Conservation (phyloP, 345 rosid genomes). For the Nephelium lappaceum region DNA sequence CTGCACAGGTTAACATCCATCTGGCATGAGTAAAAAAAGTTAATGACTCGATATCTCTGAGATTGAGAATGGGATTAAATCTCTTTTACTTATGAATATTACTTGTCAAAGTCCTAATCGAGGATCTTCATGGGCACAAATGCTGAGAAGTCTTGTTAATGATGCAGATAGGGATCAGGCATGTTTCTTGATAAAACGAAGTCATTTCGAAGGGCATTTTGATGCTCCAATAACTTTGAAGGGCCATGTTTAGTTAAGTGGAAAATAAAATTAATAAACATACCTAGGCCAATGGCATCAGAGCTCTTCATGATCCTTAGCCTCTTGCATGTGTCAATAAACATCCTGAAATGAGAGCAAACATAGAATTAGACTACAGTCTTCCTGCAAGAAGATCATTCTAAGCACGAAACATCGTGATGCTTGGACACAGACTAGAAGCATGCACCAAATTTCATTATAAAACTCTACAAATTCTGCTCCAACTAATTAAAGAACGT, state of each 20-base stretch:
- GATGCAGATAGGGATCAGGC: background rate
- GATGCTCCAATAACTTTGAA: background rate
- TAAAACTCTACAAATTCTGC: background rate
- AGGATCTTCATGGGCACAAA: background rate
- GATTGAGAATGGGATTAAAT: background rate
- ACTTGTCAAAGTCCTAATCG: background rate
- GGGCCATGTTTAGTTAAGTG: background rate
- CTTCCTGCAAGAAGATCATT: background rate
- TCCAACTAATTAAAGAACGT: background rate
- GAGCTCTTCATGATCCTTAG: conserved; percentile 73
- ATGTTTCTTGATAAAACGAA: background rate
- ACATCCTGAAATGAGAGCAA: conserved; percentile 51
- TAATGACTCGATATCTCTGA: background rate
- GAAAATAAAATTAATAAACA: background rate
- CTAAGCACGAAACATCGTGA: background rate
- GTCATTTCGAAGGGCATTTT: background rate
- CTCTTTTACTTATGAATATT: background rate
- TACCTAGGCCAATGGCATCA: conserved; percentile 75
- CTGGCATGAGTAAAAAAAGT: background rate
- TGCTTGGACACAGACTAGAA: background rate
- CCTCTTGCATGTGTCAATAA: conserved; percentile 58
- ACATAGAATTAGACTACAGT: conserved; percentile 21
- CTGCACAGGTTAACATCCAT: background rate
- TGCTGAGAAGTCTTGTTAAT: background rate
- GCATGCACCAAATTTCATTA: background rate